A percentile compares a stretch with the other conserved stretches of the same genome.
These are phyloP conservation scores for Senna siamea DNA, from an alignment of 306 rosid species.

Conservation along the genomic window DNA sequence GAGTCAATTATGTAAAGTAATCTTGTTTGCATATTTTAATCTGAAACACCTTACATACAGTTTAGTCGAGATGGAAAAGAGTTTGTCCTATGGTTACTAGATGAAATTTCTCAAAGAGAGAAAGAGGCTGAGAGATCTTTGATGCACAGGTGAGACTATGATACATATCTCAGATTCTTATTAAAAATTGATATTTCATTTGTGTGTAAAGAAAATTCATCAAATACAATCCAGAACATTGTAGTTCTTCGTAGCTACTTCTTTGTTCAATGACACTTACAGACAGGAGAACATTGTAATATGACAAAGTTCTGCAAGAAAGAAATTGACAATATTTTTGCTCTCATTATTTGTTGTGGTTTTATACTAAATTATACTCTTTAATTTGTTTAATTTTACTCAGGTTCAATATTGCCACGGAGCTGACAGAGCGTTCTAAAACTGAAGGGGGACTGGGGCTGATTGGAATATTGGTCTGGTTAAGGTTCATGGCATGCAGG, in stretches of 20 bases:
- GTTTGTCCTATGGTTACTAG: slow-evolving; percentile 39
- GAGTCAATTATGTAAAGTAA: not conserved
- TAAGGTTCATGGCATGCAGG: slow-evolving; percentile 49
- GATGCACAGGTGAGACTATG: slow-evolving; percentile 48
- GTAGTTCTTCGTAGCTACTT: not conserved
- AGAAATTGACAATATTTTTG: not conserved
- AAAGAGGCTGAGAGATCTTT: slow-evolving; percentile 50
- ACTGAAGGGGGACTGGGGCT: slow-evolving; percentile 42
- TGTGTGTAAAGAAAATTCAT: too few relatives aligned
- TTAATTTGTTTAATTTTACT: slow-evolving; percentile 1
- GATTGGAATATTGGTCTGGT: slow-evolving; percentile 48
- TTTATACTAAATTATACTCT: not conserved
- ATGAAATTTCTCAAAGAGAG: slow-evolving; percentile 47
- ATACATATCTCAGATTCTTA: slow-evolving; percentile 11
- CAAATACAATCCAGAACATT: too few relatives aligned
- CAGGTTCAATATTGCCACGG: slow-evolving; percentile 48
- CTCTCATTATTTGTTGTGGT: not conserved
- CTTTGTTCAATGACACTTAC: not conserved
- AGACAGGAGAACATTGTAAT: slow-evolving; percentile 17
- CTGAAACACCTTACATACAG: slow-evolving; percentile 24
- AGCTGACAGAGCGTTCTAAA: slow-evolving; percentile 42
- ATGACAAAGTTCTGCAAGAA: not conserved
- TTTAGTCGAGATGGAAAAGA: not conserved
- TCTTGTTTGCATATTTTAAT: not conserved
- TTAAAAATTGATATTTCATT: not conserved